Conservation (phyloP, 2,329 filamentous ascomycete species). For the Waltergamsia citrina region DNA sequence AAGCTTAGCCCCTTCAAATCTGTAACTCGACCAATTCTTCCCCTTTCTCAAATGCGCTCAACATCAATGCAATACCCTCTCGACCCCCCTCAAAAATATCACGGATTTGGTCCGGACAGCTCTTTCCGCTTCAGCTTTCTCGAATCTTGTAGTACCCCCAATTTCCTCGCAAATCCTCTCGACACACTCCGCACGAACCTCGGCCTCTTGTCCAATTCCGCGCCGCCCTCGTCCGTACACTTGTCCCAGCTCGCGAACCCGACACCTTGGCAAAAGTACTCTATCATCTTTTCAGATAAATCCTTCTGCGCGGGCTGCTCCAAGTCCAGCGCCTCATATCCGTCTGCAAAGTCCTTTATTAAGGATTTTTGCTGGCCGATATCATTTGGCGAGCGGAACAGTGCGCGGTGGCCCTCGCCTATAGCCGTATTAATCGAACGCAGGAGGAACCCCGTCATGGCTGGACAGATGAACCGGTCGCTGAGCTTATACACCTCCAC, state of each 20-base stretch:
- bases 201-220: slow-evolving; percentile 16
- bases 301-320: slow-evolving; percentile 12
- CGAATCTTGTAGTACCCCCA: slow-evolving; percentile 11
- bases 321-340: slow-evolving; percentile 18
- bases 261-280: slow-evolving; percentile 22
- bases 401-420: slow-evolving; percentile 19
- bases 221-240: slow-evolving; percentile 11
- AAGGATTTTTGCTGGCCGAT: slow-evolving; percentile 15
- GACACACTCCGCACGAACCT: slow-evolving; percentile 20
- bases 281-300: slow-evolving; percentile 14
- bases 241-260: slow-evolving; percentile 16
- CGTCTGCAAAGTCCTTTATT: slow-evolving; percentile 24
- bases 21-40: no score
- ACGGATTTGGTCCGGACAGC: slow-evolving; percentile 7
- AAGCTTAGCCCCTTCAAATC: no score
- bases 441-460: slow-evolving; percentile 18
- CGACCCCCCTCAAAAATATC: no score
- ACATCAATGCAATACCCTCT: no score
- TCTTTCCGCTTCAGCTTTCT: slow-evolving; percentile 20
- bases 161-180: slow-evolving; percentile 18
- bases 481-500: slow-evolving; percentile 26
- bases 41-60: no score
- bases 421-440: slow-evolving; percentile 18
- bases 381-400: slow-evolving; percentile 16
- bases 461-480: slow-evolving; percentile 20